phyloP scores from a whole-genome alignment of 2,329 filamentous ascomycete genomes.

The Diplodia scrobiculata region DNA sequence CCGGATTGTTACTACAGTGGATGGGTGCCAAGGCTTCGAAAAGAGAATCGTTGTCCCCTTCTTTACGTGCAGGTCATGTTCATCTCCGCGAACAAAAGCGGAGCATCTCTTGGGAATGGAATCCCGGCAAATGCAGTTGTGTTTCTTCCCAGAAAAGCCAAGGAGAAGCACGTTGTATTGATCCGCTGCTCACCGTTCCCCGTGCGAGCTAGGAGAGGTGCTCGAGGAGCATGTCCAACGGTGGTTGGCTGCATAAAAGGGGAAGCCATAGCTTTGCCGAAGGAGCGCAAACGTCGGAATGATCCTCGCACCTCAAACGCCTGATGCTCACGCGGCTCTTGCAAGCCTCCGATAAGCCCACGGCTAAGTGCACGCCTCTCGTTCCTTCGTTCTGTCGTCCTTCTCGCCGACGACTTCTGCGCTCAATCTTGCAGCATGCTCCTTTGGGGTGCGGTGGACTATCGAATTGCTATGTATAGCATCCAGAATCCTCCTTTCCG shows the following conservation, averaged over 20 bases:
- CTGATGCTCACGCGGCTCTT: slow-evolving; percentile 4
- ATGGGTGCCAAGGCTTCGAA: neutral
- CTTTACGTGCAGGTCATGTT: neutral
- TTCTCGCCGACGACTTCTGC: neutral
- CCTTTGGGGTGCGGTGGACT: neutral
- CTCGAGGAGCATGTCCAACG: neutral
- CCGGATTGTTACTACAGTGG: neutral
- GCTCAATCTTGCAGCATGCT: neutral
- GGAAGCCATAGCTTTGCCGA: neutral
- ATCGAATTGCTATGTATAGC: slow-evolving; percentile 20
- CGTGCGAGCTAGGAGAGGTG: neutral
- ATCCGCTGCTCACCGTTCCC: neutral
- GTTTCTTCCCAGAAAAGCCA: too few species aligned
- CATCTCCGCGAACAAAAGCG: neutral
- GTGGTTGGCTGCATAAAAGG: neutral
- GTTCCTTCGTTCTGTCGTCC: neutral
- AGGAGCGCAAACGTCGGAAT: neutral
- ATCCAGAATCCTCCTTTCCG: neutral
- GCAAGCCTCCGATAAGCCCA: neutral
- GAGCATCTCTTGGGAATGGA: neutral
- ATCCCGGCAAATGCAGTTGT: neutral
- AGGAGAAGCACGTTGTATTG: neutral
- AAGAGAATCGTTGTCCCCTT: neutral
- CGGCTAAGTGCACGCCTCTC: neutral
- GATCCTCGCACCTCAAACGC: neutral